Conservation (phyloP, 2,329 filamentous ascomycete species). For the Paraphoma sp. region DNA sequence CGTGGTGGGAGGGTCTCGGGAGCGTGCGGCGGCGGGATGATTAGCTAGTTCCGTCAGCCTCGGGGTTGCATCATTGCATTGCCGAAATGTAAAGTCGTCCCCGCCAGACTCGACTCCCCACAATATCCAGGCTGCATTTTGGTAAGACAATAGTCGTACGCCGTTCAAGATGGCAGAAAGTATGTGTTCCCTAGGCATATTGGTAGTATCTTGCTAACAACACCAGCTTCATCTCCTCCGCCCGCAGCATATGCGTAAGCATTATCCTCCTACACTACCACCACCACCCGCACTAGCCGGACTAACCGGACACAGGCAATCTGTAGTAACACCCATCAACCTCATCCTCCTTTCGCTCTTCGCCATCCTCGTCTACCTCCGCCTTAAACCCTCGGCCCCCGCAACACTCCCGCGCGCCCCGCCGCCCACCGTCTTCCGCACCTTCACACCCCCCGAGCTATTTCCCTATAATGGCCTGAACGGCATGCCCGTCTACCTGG, state of each 20-base stretch:
- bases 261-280: constrained; percentile 2
- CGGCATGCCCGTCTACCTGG: constrained; percentile 79
- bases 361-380: constrained; percentile 63
- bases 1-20: background rate
- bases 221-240: constrained; percentile 68
- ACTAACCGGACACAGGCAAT: constrained; percentile 51
- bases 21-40: constrained; percentile 4
- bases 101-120: constrained; percentile 9
- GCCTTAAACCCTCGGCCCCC: constrained; percentile 62
- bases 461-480: constrained; percentile 82
- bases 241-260: constrained; percentile 54
- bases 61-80: constrained; percentile 17
- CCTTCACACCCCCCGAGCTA: constrained; percentile 83
- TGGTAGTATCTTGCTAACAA: constrained; percentile 7
- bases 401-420: constrained; percentile 61
- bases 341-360: constrained; percentile 66
- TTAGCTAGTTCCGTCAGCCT: constrained; percentile 13
- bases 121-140: background rate
- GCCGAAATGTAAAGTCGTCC: background rate
- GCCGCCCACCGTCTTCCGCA: constrained; percentile 82
- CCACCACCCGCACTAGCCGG: background rate
- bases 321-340: constrained; percentile 66
- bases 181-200: constrained; percentile 5
- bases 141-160: background rate
- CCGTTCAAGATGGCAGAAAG: constrained; percentile 33